These are phyloP conservation scores for Euphorbia tirucalli DNA, from an alignment of 345 rosid genomes.

Conservation along the genomic window DNA sequence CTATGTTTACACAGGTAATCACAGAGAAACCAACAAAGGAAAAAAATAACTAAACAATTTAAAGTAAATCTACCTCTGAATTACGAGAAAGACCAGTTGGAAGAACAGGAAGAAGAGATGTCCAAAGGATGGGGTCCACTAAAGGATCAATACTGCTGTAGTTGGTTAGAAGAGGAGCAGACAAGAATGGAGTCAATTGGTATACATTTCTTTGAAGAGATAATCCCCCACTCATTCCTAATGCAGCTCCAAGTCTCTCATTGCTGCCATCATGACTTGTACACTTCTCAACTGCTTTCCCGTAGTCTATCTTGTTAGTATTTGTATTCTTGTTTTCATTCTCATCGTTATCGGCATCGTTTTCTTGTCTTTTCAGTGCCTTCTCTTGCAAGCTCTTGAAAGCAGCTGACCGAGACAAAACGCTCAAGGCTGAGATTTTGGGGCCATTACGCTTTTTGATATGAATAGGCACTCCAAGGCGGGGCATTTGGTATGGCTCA, in stretches of 20 bases:
- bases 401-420: conserved; percentile 78
- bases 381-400: conserved; percentile 86
- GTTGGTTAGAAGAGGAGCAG: conserved; percentile 80
- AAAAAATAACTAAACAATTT: not conserved
- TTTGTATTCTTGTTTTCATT: conserved; percentile 72
- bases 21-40: not conserved
- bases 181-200: conserved; percentile 75
- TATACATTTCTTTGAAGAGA: conserved; percentile 71
- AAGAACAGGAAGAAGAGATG: conserved; percentile 62
- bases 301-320: conserved; percentile 66
- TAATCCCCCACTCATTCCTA: conserved; percentile 61
- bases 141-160: conserved; percentile 70
- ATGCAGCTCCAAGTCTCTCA: conserved; percentile 54
- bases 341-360: conserved; percentile 59
- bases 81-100: conserved; percentile 64
- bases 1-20: not conserved
- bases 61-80: conserved; percentile 56
- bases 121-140: conserved; percentile 83
- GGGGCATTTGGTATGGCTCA: conserved; percentile 88
- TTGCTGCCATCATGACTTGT: conserved; percentile 41
- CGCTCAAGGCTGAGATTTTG: conserved; percentile 63
- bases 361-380: conserved; percentile 59
- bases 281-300: conserved; percentile 74
- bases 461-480: conserved; percentile 51
- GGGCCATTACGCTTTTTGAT: conserved; percentile 52